Conservation (phyloP, 768 basidiomycete species). For the Pleurotus tuber-regium region DNA sequence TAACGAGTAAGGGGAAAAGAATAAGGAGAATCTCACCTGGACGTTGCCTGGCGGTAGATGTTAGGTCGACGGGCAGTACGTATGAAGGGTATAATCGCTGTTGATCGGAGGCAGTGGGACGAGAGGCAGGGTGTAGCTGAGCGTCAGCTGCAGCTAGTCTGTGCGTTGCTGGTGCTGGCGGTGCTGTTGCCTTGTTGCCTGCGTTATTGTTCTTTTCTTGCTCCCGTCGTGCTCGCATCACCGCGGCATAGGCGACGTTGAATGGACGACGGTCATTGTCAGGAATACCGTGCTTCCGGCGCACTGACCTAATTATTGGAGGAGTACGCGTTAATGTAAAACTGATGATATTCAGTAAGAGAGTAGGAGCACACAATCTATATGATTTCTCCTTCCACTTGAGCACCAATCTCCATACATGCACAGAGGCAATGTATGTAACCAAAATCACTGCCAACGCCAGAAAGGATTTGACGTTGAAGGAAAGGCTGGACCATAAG, state of each 20-base stretch:
- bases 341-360: neutral
- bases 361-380: conserved; percentile 38
- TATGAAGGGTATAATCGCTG: neutral
- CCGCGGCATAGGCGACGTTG: conserved; percentile 84
- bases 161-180: conserved; percentile 29
- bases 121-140: conserved; percentile 12
- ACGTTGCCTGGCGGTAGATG: conserved; percentile 1
- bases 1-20: conserved; percentile 4
- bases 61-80: neutral
- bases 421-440: conserved; percentile 33
- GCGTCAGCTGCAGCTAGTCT: conserved; percentile 33
- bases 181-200: no score
- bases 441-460: conserved; percentile 33
- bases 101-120: conserved; percentile 2
- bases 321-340: conserved; percentile 16
- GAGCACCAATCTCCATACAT: conserved; percentile 44
- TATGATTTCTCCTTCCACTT: conserved; percentile 63
- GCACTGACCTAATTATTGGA: conserved; percentile 51
- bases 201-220: conserved; percentile 19
- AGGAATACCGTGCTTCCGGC: conserved; percentile 79
- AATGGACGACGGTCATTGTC: conserved; percentile 81
- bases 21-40: conserved; percentile 3
- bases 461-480: conserved; percentile 36
- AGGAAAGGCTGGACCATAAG: conserved; percentile 35
- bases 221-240: conserved; percentile 54